Percentiles rank a stretch among this genome's conserved stretches.
phyloP scores from a whole-genome alignment of 768 basidiomycete genomes.

The Suillus subaureus region DNA sequence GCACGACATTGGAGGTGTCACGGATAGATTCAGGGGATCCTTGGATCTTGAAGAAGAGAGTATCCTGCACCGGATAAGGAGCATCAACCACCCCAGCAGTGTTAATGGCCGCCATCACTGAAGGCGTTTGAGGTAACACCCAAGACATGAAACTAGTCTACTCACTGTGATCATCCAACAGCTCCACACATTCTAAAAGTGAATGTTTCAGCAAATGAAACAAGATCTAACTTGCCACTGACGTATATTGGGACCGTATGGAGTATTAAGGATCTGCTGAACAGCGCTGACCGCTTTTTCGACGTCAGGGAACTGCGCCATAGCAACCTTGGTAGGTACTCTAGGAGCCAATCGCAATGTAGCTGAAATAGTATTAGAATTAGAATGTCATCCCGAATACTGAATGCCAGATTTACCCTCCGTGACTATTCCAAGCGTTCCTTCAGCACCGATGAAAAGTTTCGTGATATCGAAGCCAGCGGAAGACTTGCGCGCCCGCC shows the following conservation, averaged over 20 bases:
- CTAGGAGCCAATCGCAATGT: conserved; percentile 82
- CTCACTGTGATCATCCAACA: conserved; percentile 76
- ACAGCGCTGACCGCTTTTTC: conserved; percentile 79
- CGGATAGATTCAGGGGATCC: conserved; percentile 64
- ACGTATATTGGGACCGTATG: conserved; percentile 77
- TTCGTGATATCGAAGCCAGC: conserved; percentile 89
- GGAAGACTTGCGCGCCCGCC: conserved; percentile 78
- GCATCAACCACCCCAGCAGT: conserved; percentile 57
- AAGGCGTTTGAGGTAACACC: background rate
- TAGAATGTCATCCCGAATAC: no score
- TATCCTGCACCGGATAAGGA: conserved; percentile 72
- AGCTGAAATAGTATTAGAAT: conserved; percentile 33
- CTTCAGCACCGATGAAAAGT: conserved; percentile 88
- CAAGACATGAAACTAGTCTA: background rate
- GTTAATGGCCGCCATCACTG: conserved; percentile 82
- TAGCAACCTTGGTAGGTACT: conserved; percentile 82
- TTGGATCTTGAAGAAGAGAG: conserved; percentile 91
- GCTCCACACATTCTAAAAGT: conserved; percentile 78
- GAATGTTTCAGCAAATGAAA: conserved; percentile 1
- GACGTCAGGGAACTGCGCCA: conserved; percentile 85
- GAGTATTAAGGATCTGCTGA: conserved; percentile 72
- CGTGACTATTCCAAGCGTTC: conserved; percentile 88
- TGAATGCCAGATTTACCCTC: conserved; percentile 56
- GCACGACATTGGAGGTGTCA: conserved; percentile 58
- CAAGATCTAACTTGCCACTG: conserved; percentile 30